Conservation (phyloP, 768 basidiomycete species). For the Coprinellus aureogranulatus region DNA sequence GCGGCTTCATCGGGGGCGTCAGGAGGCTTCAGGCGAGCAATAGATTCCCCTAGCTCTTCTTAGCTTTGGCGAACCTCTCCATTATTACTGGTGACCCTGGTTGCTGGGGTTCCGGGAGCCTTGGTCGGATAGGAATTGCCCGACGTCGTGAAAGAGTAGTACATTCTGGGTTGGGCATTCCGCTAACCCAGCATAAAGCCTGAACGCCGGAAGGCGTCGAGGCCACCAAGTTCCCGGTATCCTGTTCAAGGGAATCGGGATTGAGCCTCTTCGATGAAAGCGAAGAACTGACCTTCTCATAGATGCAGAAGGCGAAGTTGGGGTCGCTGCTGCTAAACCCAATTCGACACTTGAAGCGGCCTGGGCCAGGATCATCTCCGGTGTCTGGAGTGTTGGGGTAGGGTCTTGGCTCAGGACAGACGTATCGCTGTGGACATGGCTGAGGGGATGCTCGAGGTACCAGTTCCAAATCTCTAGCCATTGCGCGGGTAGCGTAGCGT, state of each 20-base stretch:
- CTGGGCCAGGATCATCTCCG: background rate
- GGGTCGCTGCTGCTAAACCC: background rate
- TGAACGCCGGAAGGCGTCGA: background rate
- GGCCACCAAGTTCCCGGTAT: background rate
- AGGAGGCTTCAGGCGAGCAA: no score
- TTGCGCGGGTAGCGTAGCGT: no score
- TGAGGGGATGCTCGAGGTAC: background rate
- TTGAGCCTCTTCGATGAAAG: background rate
- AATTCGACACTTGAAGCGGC: slow-evolving; percentile 5
- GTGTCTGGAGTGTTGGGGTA: background rate
- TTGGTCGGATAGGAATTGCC: background rate
- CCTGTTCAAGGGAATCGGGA: background rate
- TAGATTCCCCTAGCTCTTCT: background rate
- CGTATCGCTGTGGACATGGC: background rate
- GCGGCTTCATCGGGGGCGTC: no score
- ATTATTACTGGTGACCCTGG: background rate
- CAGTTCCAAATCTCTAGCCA: no score
- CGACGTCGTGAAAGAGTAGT: background rate
- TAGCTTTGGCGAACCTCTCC: background rate
- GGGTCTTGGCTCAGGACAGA: background rate
- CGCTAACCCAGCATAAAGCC: background rate
- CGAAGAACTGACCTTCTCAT: slow-evolving; percentile 2
- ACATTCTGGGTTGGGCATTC: background rate
- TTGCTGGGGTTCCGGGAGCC: background rate
- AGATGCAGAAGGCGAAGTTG: slow-evolving; percentile 3